phyloP scores from a whole-genome alignment of 1,139 yeast species.

The Geotrichum reessii region DNA sequence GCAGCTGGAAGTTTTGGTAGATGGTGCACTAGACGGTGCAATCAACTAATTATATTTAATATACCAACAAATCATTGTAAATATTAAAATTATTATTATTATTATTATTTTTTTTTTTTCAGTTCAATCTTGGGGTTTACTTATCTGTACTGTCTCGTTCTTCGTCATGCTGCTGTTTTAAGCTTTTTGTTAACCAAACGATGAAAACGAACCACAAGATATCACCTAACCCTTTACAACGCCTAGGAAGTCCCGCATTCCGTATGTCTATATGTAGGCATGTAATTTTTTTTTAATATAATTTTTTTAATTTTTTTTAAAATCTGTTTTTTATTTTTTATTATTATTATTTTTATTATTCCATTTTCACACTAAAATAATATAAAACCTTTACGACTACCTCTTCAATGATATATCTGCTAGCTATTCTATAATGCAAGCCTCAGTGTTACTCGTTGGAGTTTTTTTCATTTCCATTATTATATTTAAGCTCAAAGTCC shows the following conservation, averaged over 20 bases:
- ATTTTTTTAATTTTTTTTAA: background rate
- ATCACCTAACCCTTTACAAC: background rate
- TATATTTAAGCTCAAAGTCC: slow-evolving; percentile 24
- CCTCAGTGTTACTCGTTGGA: slow-evolving; percentile 1
- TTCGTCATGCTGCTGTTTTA: background rate
- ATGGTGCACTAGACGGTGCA: background rate
- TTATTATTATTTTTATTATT: background rate
- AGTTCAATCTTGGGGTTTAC: background rate
- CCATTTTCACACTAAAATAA: background rate
- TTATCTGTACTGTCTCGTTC: background rate
- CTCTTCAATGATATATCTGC: background rate
- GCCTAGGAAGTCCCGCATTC: background rate
- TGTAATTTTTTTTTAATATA: too few relatives aligned
- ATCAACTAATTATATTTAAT: background rate
- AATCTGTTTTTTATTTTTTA: background rate
- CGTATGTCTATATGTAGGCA: too few relatives aligned
- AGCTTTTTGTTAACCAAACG: background rate
- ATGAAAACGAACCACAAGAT: background rate
- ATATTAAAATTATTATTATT: background rate
- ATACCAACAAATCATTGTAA: background rate
- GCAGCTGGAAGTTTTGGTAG: slow-evolving; percentile 9
- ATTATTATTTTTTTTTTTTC: background rate
- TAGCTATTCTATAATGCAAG: background rate
- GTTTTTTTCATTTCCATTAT: slow-evolving; percentile 10
- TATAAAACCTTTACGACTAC: background rate